Base-by-base conservation (phyloP, 225 moss, liverwort and hornwort genomes). In the Lunularia cruciata region DNA sequence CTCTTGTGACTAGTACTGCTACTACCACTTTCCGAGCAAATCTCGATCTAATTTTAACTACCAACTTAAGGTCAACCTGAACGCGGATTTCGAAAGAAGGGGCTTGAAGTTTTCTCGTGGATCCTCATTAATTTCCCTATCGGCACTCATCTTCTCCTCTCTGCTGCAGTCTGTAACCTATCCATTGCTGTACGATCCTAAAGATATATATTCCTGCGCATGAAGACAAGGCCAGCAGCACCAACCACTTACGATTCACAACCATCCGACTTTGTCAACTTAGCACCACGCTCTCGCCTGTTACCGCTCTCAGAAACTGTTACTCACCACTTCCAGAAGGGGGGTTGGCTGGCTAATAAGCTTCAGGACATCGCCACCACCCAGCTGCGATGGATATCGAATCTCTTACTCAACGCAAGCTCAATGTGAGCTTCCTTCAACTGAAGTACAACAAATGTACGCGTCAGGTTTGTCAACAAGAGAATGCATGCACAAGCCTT, bases 351-450 rank as follows among this genome's bases (percentile, higher is more conserved):
- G n/a, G n/a, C n/a, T n/a, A n/a, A n/a, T n/a, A n/a, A 43, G 27
- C 63, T 43, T 63, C 42, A 63, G 63, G 40, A 63, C 63, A 63
- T 43, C 43, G 63, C 60, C 60, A 60, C 35, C 37, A 60, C 35
- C 37, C 4, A 27, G 11, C 31, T 13, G 60, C 60, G 23, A 31
- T 20, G 37, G 13, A 56, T 16, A n/a, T 60, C 60, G 38, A 60
- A 20, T 43, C 33, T 42, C 63, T 63, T 15, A 7, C 42, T 43
- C 42, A 43, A 26, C 25, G 40, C 10, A 15, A 43, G 43, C 23
- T 63, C 42, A 45, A 25, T 43, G 33, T n/a, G 36, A 36, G 36
- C 26, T 2, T 63, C 28, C 62, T 42, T 63, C 63, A 63, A 40
- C 63, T 63, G 63, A 40, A 3, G 5, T n/a, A n/a, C 3, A 27